A percentile compares a stretch with the other conserved stretches of the same genome.
Conservation (phyloP, 345 rosid species). For the Eucalyptus fibrosa region DNA sequence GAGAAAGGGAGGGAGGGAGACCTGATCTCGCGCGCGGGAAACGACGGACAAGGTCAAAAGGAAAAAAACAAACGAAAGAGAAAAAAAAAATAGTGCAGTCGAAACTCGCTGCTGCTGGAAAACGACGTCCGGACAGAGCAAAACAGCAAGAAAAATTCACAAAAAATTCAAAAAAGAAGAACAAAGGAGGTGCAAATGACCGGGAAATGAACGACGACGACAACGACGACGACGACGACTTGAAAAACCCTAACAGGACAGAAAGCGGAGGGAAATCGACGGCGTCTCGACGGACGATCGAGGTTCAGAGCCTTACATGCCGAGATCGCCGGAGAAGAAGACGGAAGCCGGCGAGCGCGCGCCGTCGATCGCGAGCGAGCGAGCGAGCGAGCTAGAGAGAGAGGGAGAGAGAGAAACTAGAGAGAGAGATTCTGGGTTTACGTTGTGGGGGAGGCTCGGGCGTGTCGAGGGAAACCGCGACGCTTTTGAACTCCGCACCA, state of each 20-base stretch:
- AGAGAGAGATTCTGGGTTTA: neutral
- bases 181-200: neutral
- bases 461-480: neutral
- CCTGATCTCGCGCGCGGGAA: neutral
- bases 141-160: neutral
- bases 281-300: neutral
- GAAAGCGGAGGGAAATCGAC: neutral
- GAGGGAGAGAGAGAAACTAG: neutral
- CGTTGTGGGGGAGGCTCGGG: neutral
- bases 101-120: neutral
- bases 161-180: neutral
- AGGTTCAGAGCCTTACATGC: neutral
- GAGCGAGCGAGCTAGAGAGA: neutral
- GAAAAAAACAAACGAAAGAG: neutral
- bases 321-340: neutral
- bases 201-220: neutral
- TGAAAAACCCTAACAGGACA: neutral
- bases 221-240: neutral
- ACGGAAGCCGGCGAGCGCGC: neutral
- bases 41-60: neutral
- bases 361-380: neutral
- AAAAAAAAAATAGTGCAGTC: neutral
- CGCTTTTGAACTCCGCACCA: neutral
- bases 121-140: neutral
- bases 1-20: neutral